Evolutionary conservation across 1,139 yeast genomes (phyloP).

Genomic region (Blastobotrys buckinghamii): DNA sequence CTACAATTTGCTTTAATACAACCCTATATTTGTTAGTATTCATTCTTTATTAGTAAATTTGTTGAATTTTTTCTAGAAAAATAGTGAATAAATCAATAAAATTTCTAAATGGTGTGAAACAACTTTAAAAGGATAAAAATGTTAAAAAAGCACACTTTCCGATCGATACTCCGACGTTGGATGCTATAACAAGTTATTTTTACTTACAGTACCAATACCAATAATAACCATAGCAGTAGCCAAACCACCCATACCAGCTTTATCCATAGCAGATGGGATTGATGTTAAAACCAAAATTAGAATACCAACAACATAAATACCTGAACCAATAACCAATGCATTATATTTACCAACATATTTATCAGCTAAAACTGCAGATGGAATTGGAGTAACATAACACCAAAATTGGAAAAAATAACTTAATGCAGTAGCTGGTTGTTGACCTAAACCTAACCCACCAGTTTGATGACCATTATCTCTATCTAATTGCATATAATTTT

Average conservation of each 20-base stretch:
- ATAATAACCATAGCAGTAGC: conserved; percentile 56
- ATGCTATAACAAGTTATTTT: conserved; percentile 72
- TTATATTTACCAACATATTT: conserved; percentile 66
- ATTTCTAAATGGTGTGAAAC: too few species aligned
- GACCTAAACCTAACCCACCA: conserved; percentile 60
- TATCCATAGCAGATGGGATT: conserved; percentile 50
- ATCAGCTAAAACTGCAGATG: conserved; percentile 75
- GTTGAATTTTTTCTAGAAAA: too few species aligned
- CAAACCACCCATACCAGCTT: conserved; percentile 45
- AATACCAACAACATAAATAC: conserved; percentile 57
- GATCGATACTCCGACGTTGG: conserved; percentile 70
- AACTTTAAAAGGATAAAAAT: too few species aligned
- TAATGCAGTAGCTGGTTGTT: conserved; percentile 65
- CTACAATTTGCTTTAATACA: conserved; percentile 24
- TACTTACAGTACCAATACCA: conserved; percentile 72
- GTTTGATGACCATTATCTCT: conserved; percentile 39
- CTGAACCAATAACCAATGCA: conserved; percentile 58
- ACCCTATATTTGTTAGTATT: too few species aligned
- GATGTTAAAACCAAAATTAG: conserved; percentile 64
- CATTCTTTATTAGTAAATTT: too few species aligned
- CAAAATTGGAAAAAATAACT: conserved; percentile 78
- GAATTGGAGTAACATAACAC: conserved; percentile 75
- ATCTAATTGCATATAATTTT: conserved; percentile 62
- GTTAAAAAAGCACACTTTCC: too few species aligned
- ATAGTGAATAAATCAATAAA: too few species aligned